A percentile compares a stretch with the other conserved stretches of the same genome.
Conservation (phyloP, 768 basidiomycete genomes). For the Myochromella boudieri region DNA sequence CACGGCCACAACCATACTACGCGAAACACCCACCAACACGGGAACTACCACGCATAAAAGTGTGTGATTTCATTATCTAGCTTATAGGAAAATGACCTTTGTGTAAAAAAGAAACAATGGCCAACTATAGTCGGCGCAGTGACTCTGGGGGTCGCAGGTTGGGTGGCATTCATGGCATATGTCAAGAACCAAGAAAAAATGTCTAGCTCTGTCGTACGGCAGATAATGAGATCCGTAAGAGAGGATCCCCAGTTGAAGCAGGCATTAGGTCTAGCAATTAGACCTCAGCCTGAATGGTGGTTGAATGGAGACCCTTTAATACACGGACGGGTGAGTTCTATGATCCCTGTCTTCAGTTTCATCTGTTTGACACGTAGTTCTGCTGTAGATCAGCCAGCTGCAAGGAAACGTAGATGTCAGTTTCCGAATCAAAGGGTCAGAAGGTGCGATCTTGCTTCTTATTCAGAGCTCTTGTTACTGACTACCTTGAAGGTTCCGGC, state of each 20-base stretch:
- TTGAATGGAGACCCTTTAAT: constrained; percentile 77
- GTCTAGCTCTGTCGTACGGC: constrained; percentile 71
- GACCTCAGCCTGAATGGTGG: constrained; percentile 69
- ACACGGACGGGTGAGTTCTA: constrained; percentile 56
- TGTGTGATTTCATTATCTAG: constrained; percentile 8
- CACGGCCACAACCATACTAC: constrained; percentile 38
- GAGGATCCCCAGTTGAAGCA: constrained; percentile 49
- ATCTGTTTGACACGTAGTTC: not conserved
- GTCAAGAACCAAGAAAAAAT: constrained; percentile 79
- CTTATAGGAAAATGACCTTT: not conserved
- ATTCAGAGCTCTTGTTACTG: not conserved
- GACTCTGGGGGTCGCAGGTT: constrained; percentile 55
- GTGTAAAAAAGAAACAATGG: constrained; percentile 47
- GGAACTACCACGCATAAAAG: constrained; percentile 38
- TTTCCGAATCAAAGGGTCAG: constrained; percentile 72
- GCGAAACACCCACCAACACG: constrained; percentile 26
- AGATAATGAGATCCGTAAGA: constrained; percentile 60
- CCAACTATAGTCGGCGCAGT: constrained; percentile 52
- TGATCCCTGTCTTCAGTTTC: not conserved
- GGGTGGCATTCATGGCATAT: constrained; percentile 68
- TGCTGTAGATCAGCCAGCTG: constrained; percentile 63
- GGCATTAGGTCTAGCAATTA: constrained; percentile 63
- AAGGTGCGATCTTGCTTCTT: constrained; percentile 40
- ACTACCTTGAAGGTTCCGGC: constrained; percentile 50
- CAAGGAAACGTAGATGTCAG: constrained; percentile 79